phyloP scores from a whole-genome alignment of 192 early-diverging fungal species.

The Coemansia sp. region DNA sequence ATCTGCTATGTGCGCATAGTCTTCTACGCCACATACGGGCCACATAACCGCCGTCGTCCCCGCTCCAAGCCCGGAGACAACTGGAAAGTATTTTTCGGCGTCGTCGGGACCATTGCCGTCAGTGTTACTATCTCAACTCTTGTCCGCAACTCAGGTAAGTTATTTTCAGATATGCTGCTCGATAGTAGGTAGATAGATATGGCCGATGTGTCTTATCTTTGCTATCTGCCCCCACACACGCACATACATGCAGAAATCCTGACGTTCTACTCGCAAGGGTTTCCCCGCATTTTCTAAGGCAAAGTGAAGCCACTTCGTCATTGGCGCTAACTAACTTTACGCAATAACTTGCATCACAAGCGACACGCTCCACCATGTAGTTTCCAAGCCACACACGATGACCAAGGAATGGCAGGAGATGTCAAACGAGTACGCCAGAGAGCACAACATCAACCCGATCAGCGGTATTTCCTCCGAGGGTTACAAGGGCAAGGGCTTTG shows the following conservation, averaged over 20 bases:
- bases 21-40: constrained; percentile 94
- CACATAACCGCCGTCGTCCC: constrained; percentile 84
- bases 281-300: no score
- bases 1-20: constrained; percentile 43
- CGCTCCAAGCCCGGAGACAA: constrained; percentile 65
- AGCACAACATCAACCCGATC: constrained; percentile 76
- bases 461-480: constrained; percentile 74
- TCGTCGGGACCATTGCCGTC: constrained; percentile 58
- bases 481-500: constrained; percentile 75
- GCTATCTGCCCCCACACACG: background rate
- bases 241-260: background rate
- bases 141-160: constrained; percentile 56
- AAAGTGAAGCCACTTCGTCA: no score
- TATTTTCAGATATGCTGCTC: background rate
- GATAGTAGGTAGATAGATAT: constrained; percentile 5
- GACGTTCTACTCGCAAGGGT: no score
- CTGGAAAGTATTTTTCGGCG: constrained; percentile 67
- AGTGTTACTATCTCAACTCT: constrained; percentile 59
- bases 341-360: no score
- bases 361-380: constrained; percentile 39
- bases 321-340: no score
- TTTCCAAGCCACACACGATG: constrained; percentile 62
- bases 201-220: constrained; percentile 8
- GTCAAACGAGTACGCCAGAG: constrained; percentile 67
- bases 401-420: constrained; percentile 86